Base-by-base conservation (phyloP, 306 rosid species). In the Corylus avellana region DNA sequence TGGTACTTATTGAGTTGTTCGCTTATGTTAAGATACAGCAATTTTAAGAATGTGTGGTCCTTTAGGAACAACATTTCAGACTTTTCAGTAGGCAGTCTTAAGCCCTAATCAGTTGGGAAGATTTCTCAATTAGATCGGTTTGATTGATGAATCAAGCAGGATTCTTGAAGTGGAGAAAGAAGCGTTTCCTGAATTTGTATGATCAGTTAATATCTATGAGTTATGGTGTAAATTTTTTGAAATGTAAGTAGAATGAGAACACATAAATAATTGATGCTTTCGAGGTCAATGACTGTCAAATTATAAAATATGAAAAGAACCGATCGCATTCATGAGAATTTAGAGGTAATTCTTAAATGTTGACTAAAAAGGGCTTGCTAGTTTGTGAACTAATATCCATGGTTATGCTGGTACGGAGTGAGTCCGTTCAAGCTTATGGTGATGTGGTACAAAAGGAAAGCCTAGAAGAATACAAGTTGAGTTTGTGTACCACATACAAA, bases 341-440 rank as follows among this genome's bases (percentile, higher is more conserved):
- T 58, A 58, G 46, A 78, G 29, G 44, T 64, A 50, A 39, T 58
- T 68, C 64, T 22, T 11, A 17, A 27, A 54, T 64, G 51, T 54
- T 66, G 48, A 50, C 8, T 67, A 46, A 75, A 39, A 66, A 29
- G 37, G 72, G 51, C 25, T 48, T 37, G 58, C 49, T 72, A 49
- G 75, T 79, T 72, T 76, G 22, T 42, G 35, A 62, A 47, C 39
- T 44, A 75, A 54, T 54, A 49, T 75, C 59, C 46, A 25, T 49
- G 4, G 72, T 58, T 67, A 29, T 58, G 62, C 39, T 58, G 53
- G 9, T 25, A 46, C 29, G 46, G 72, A 72, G 49, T 70, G 12
- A 55, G 64, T 72, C 50, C 6, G 22, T 67, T 39, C 20, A 17
- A 35, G 22, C 27, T 67, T 67, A n/a, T 39, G 72, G 51, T 62